Evolutionary conservation across 2,329 filamentous ascomycete species (phyloP).

Genomic region (Aspergillus puulaauensis): DNA sequence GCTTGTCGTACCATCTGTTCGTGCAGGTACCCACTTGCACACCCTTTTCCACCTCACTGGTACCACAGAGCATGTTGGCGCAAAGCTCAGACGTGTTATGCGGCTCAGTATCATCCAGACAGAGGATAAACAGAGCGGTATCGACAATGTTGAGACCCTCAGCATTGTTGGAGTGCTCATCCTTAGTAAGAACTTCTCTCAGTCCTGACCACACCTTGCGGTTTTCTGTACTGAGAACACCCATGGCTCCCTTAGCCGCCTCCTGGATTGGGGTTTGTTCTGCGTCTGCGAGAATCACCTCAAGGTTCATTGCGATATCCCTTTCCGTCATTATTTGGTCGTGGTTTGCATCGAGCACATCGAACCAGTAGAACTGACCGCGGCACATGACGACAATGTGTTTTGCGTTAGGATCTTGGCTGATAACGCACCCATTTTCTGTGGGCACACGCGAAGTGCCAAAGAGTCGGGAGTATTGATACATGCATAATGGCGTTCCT

Average conservation of each 20-base stretch:
- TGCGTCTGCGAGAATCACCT: constrained; percentile 89
- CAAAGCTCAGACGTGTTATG: constrained; percentile 79
- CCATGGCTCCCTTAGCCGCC: constrained; percentile 89
- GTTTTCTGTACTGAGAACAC: constrained; percentile 93
- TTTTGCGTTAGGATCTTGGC: constrained; percentile 88
- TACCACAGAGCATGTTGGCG: constrained; percentile 97
- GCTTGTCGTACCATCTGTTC: constrained; percentile 98
- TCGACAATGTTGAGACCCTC: constrained; percentile 96
- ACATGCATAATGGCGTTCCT: constrained; percentile 90
- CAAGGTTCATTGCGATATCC: constrained; percentile 85
- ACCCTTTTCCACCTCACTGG: constrained; percentile 84
- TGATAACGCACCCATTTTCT: constrained; percentile 91
- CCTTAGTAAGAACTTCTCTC: constrained; percentile 80
- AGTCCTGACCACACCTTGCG: constrained; percentile 93
- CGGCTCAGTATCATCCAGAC: constrained; percentile 89
- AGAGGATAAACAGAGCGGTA: constrained; percentile 87
- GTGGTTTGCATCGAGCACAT: constrained; percentile 89
- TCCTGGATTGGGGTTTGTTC: constrained; percentile 86
- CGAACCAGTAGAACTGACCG: constrained; percentile 98
- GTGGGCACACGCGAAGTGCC: constrained; percentile 93
- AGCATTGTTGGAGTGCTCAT: constrained; percentile 88
- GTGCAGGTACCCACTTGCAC: constrained; percentile 97
- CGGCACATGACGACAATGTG: constrained; percentile 92
- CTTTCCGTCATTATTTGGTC: constrained; percentile 97
- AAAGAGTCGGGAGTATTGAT: constrained; percentile 93